A percentile compares a stretch with the other conserved stretches of the same genome.
Conservation (phyloP, 1,284 basidiomycete species). For the Marasmius sp. region DNA sequence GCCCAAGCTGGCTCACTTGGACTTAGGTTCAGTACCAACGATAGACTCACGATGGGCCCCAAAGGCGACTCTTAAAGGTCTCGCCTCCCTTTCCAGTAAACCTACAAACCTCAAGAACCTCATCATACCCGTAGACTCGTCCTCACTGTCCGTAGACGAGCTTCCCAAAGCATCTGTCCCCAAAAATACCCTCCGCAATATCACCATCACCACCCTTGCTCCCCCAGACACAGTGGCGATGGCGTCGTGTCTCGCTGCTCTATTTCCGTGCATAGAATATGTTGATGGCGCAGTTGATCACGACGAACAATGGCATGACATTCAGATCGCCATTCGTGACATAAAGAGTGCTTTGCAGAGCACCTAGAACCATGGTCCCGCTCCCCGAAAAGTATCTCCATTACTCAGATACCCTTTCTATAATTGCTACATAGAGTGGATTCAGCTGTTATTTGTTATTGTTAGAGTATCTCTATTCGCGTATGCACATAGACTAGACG, state of each 20-base stretch:
- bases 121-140: slow-evolving; percentile 11
- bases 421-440: neutral
- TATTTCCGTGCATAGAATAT: slow-evolving; percentile 30
- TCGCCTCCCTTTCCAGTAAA: slow-evolving; percentile 34
- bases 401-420: neutral
- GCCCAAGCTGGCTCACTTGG: slow-evolving; percentile 43
- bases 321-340: slow-evolving; percentile 14
- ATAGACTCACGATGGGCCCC: slow-evolving; percentile 27
- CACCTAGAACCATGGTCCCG: neutral
- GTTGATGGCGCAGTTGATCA: slow-evolving; percentile 27
- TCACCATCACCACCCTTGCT: slow-evolving; percentile 25
- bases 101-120: slow-evolving; percentile 37
- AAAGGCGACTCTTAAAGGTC: slow-evolving; percentile 34
- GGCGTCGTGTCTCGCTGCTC: slow-evolving; percentile 22
- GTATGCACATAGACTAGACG: neutral
- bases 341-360: neutral
- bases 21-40: slow-evolving; percentile 36
- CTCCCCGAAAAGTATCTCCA: neutral
- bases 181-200: slow-evolving; percentile 17
- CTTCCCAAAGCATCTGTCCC: slow-evolving; percentile 4
- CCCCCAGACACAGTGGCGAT: slow-evolving; percentile 18
- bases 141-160: slow-evolving; percentile 1
- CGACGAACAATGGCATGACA: slow-evolving; percentile 21
- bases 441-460: neutral
- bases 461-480: neutral